A percentile compares a stretch with the other conserved stretches of the same genome.
phyloP scores from a whole-genome alignment of 371 early-diverging fungal species.

The Synchytrium microbalum region DNA sequence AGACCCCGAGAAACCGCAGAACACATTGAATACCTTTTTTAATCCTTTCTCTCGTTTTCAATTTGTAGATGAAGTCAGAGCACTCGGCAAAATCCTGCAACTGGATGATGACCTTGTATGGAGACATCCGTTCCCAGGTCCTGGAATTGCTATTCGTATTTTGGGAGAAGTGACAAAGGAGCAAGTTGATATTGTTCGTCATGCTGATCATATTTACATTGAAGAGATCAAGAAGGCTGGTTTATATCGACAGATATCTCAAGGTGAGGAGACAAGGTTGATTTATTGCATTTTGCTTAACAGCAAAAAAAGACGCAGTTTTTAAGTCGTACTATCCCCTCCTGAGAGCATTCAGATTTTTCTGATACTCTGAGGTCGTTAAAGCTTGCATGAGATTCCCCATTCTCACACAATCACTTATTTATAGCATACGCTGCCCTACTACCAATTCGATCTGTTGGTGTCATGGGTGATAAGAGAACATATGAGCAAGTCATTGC shows the following conservation, averaged over 20 bases:
- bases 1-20: neutral
- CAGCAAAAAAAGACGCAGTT: too few relatives aligned
- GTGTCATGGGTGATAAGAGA: slow-evolving; percentile 97
- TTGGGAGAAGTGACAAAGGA: slow-evolving; percentile 88
- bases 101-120: slow-evolving; percentile 92
- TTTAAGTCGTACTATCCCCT: too few relatives aligned
- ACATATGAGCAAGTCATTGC: slow-evolving; percentile 98
- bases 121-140: slow-evolving; percentile 98
- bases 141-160: slow-evolving; percentile 95
- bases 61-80: slow-evolving; percentile 81
- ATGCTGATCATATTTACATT: slow-evolving; percentile 93
- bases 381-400: too few relatives aligned
- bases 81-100: slow-evolving; percentile 75
- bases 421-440: slow-evolving; percentile 90
- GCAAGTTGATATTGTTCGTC: slow-evolving; percentile 88
- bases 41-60: neutral
- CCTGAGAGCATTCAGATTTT: too few relatives aligned
- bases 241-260: slow-evolving; percentile 89
- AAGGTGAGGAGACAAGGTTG: slow-evolving; percentile 45
- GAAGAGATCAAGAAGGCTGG: slow-evolving; percentile 96
- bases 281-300: too few relatives aligned
- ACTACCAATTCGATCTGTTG: slow-evolving; percentile 89
- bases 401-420: neutral
- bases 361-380: too few relatives aligned
- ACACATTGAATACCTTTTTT: neutral